Evolutionary conservation across 768 basidiomycete species (phyloP).

Genomic region (Psilocybe cubensis): DNA sequence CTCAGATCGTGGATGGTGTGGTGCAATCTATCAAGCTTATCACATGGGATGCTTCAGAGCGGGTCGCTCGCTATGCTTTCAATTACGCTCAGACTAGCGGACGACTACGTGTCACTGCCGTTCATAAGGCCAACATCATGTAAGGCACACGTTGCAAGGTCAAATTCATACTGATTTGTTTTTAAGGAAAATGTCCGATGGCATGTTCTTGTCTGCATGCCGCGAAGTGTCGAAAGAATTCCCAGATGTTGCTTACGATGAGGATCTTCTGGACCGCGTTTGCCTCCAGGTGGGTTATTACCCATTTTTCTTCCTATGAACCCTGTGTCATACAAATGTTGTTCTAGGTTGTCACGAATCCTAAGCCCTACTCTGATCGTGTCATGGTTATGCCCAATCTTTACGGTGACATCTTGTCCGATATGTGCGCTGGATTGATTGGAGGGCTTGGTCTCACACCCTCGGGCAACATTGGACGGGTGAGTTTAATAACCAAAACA

Average conservation of each 20-base stretch:
- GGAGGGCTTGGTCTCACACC: slow-evolving; percentile 97
- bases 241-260: slow-evolving; percentile 92
- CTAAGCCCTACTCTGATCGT: slow-evolving; percentile 89
- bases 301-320: background rate
- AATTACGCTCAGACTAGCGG: slow-evolving; percentile 91
- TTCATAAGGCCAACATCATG: slow-evolving; percentile 99
- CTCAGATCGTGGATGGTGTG: slow-evolving; percentile 92
- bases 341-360: slow-evolving; percentile 85
- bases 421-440: slow-evolving; percentile 98
- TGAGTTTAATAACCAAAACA: slow-evolving; percentile 37
- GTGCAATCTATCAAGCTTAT: slow-evolving; percentile 99
- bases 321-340: no score
- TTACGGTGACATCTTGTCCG: slow-evolving; percentile 93
- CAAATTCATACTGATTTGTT: slow-evolving; percentile 3
- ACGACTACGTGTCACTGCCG: slow-evolving; percentile 92
- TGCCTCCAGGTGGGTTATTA: slow-evolving; percentile 75
- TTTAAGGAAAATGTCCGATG: slow-evolving; percentile 98
- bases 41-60: slow-evolving; percentile 98
- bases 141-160: slow-evolving; percentile 42
- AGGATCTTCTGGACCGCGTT: slow-evolving; percentile 95
- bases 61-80: slow-evolving; percentile 98
- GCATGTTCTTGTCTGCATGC: slow-evolving; percentile 99
- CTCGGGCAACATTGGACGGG: slow-evolving; percentile 95
- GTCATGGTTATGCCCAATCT: slow-evolving; percentile 99
- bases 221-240: slow-evolving; percentile 95